phyloP scores from a whole-genome alignment of 352 stramenopile genomes.

The Phytophthora cryptogea region DNA sequence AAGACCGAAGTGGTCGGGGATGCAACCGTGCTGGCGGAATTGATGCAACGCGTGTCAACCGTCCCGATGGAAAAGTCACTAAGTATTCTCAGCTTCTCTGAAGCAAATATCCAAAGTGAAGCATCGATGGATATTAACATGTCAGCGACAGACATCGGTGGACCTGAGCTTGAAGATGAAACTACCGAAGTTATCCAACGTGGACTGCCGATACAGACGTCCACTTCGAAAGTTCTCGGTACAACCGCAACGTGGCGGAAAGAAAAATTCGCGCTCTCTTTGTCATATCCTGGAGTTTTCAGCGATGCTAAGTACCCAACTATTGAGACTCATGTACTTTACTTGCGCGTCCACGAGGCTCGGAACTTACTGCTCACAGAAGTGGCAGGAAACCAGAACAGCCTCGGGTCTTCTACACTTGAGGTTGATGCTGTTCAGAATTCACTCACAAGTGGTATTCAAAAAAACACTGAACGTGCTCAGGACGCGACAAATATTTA shows the following conservation, averaged over 20 bases:
- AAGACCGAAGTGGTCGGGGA: slow-evolving; percentile 70
- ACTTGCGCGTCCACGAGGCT: slow-evolving; percentile 49
- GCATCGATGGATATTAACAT: slow-evolving; percentile 9
- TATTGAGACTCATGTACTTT: slow-evolving; percentile 44
- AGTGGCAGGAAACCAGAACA: slow-evolving; percentile 4
- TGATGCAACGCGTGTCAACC: slow-evolving; percentile 45
- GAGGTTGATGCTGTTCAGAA: slow-evolving; percentile 8
- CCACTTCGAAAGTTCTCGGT: slow-evolving; percentile 24
- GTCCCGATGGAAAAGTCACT: slow-evolving; percentile 49
- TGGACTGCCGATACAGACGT: slow-evolving; percentile 47
- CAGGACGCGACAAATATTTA: slow-evolving; percentile 52
- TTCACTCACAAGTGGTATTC: neutral
- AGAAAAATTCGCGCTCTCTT: slow-evolving; percentile 61
- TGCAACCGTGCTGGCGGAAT: slow-evolving; percentile 54
- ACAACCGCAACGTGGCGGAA: slow-evolving; percentile 53
- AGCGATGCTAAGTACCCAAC: slow-evolving; percentile 37
- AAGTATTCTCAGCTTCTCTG: slow-evolving; percentile 62
- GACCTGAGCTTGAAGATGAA: slow-evolving; percentile 48
- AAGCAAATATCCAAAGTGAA: slow-evolving; percentile 42
- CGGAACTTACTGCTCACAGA: slow-evolving; percentile 42
- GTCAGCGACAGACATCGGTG: slow-evolving; percentile 4
- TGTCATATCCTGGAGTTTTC: slow-evolving; percentile 77
- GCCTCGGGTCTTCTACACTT: neutral
- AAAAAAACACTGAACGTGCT: slow-evolving; percentile 18
- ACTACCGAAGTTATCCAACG: slow-evolving; percentile 49